Conservation (phyloP, 352 stramenopile genomes). For the Globisporangium echinulatum region DNA sequence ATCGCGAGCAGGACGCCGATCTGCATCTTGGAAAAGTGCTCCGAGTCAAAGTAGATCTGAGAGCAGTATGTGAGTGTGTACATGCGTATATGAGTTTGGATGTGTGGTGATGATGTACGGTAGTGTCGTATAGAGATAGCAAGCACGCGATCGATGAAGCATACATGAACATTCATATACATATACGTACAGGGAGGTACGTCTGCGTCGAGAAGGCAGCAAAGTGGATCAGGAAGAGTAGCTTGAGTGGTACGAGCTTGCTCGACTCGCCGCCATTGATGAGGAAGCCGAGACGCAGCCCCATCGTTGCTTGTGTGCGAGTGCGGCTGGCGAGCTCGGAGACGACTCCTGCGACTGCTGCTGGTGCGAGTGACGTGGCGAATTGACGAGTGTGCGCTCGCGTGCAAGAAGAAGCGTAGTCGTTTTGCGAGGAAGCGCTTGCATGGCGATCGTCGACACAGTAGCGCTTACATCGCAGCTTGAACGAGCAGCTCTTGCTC, state of each 20-base stretch:
- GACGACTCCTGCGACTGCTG: too few species aligned
- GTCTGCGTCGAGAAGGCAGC: conserved; percentile 64
- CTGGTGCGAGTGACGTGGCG: too few species aligned
- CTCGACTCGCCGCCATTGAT: conserved; percentile 56
- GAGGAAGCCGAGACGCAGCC: conserved; percentile 36
- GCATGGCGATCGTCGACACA: too few species aligned
- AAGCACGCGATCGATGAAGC: neutral
- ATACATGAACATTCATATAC: too few species aligned
- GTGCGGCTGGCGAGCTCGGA: too few species aligned
- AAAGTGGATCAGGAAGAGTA: conserved; percentile 66
- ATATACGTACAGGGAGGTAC: conserved; percentile 38
- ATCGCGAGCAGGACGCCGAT: conserved; percentile 66
- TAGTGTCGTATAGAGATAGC: neutral
- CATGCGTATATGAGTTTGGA: too few species aligned
- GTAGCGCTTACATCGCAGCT: too few species aligned
- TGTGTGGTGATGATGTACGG: neutral
- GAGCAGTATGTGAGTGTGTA: neutral
- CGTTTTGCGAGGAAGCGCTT: too few species aligned
- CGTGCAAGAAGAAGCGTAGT: too few species aligned
- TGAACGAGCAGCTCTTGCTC: too few species aligned
- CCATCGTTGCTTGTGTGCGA: conserved; percentile 3
- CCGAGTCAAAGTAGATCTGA: conserved; percentile 47
- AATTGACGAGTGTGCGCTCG: too few species aligned
- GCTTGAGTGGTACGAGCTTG: conserved; percentile 60
- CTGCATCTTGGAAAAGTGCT: conserved; percentile 66